phyloP scores from a whole-genome alignment of 2,329 filamentous ascomycete species.

The Arthrinium puccinioides region DNA sequence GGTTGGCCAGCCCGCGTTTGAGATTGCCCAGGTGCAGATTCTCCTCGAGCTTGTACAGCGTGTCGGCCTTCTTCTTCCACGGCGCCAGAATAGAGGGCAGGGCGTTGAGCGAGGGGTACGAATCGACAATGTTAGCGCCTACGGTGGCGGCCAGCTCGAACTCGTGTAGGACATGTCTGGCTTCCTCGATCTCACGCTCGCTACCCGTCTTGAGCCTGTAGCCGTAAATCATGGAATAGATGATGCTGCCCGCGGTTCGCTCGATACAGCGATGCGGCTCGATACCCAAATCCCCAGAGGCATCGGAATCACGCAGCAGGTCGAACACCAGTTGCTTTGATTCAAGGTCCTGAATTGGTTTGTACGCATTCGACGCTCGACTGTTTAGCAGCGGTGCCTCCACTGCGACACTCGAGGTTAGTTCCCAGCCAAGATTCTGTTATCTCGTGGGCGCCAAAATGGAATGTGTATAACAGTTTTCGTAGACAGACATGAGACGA shows the following conservation, averaged over 20 bases:
- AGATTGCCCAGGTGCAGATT: slow-evolving; percentile 19
- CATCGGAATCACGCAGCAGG: slow-evolving; percentile 24
- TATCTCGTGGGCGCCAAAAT: no score
- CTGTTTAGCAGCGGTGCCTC: slow-evolving; percentile 24
- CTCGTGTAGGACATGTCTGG: slow-evolving; percentile 15
- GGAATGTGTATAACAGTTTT: no score
- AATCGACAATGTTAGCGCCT: slow-evolving; percentile 31
- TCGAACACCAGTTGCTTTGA: slow-evolving; percentile 35
- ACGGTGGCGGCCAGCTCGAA: slow-evolving; percentile 18
- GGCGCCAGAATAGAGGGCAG: slow-evolving; percentile 28
- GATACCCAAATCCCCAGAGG: slow-evolving; percentile 12
- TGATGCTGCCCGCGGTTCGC: slow-evolving; percentile 26
- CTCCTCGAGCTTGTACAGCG: slow-evolving; percentile 15
- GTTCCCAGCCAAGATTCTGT: no score
- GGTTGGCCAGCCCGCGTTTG: slow-evolving; percentile 10
- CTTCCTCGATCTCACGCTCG: slow-evolving; percentile 17
- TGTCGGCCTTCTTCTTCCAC: slow-evolving; percentile 24
- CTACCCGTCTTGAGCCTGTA: slow-evolving; percentile 20
- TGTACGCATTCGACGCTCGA: slow-evolving; percentile 25
- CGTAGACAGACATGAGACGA: no score
- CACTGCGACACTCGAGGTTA: no score
- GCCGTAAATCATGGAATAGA: slow-evolving; percentile 29
- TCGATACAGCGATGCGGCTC: slow-evolving; percentile 25
- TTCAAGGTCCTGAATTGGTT: slow-evolving; percentile 36
- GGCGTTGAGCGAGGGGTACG: slow-evolving; percentile 31